Conservation (phyloP, 1,284 basidiomycete species). For the Ganoderma lucidum region DNA sequence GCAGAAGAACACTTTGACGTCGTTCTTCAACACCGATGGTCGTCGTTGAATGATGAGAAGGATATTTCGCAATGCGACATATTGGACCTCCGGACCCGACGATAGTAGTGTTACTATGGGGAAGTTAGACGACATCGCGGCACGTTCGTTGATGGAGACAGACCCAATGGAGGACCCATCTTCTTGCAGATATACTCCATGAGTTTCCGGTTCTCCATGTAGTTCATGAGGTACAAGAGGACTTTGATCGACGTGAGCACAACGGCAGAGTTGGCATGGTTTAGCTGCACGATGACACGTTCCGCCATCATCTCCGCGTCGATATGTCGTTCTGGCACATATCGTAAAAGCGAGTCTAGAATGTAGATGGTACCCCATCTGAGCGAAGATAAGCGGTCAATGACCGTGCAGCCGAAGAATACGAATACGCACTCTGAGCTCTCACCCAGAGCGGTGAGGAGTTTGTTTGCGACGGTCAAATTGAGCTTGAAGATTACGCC, state of each 20-base stretch:
- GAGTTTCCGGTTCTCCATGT: slow-evolving; percentile 90
- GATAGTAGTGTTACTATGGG: slow-evolving; percentile 88
- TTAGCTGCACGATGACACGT: slow-evolving; percentile 89
- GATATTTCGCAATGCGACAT: slow-evolving; percentile 97
- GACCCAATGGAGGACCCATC: slow-evolving; percentile 96
- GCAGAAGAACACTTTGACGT: slow-evolving; percentile 99
- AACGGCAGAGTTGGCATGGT: slow-evolving; percentile 95
- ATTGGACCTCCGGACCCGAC: slow-evolving; percentile 98
- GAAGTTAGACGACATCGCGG: slow-evolving; percentile 8
- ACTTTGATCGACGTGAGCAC: slow-evolving; percentile 96
- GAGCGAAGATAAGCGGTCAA: slow-evolving; percentile 16
- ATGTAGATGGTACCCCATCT: slow-evolving; percentile 99
- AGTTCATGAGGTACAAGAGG: slow-evolving; percentile 98
- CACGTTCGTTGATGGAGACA: slow-evolving; percentile 32
- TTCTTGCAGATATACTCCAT: slow-evolving; percentile 95
- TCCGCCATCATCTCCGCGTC: slow-evolving; percentile 97
- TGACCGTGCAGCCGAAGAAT: slow-evolving; percentile 13
- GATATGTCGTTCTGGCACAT: slow-evolving; percentile 85
- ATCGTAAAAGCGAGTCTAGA: slow-evolving; percentile 92
- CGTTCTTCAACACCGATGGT: slow-evolving; percentile 92
- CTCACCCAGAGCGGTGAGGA: slow-evolving; percentile 85
- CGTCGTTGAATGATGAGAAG: slow-evolving; percentile 96
- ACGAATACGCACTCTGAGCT: slow-evolving; percentile 83
- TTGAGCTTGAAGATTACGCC: slow-evolving; percentile 91
- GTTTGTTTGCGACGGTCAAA: slow-evolving; percentile 82